Base-by-base conservation (phyloP, 176 grass and related monocot species). In the Musa itinerans region DNA sequence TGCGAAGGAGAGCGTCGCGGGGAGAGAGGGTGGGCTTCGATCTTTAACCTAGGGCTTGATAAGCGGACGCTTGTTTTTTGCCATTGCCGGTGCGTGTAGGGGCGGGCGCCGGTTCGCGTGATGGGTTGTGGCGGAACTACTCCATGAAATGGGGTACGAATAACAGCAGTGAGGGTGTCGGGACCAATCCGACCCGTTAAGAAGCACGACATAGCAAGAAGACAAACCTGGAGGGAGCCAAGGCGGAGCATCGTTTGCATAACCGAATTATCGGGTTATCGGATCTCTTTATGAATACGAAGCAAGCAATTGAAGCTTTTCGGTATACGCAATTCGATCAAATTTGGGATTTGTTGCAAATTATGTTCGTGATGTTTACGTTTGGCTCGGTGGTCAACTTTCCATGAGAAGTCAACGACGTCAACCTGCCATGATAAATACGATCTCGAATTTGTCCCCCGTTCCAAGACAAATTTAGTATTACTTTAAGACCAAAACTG, bases 1-100 rank as follows among this genome's bases (percentile, higher is more conserved):
- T 24, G 52, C 1, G 52, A 54, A 9, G 52, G 15, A 2, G 52
- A 26, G 15, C 9, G 72, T 16, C 5, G 25, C 24, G 21, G 72
- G 53, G 8, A 9, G 72, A 6, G 15, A 20, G 0, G 68, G 34
- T 20, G 19, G 68, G 15, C 51, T 50, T 70, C 68, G 68, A 70
- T 48, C 68, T 70, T 50, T 70, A 49, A 70, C 26, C 68, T 20
- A 70, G 68, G 68, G 17, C 17, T 70, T 70, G 68, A 70, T 70
- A 70, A 70, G 19, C 3, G 2, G 2, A 70, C 48, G 34, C 48
- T 10, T 10, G 1, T 50, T 50, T 13, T 7, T 13, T 65, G 21
- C 0, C 9, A 1, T 27, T 1, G 10, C 63, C 11, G 10, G 23
- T 4, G 12, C 11, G 2, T 11, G 23, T 13, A 12, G 11, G 11